Evolutionary conservation across 768 basidiomycete species (phyloP), one percentile per base, ranked within the genome.

Genomic region (Calvatia gigantea): DNA sequence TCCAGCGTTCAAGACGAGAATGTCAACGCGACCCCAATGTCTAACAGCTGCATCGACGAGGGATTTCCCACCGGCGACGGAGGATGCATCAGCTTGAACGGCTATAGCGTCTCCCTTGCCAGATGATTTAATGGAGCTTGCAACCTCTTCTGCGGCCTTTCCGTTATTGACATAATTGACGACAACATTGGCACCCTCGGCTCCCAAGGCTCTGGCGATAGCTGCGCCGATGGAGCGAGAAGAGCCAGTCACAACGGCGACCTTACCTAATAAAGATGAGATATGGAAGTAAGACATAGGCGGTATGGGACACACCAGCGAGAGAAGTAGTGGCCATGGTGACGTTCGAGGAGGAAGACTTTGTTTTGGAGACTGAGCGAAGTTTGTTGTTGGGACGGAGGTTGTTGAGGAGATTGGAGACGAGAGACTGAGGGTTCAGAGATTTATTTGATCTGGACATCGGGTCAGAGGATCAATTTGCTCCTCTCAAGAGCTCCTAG

Each of bases 231-330:
- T 85, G 15, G 75, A 77, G 9, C 81, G 78, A 12, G 84, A 84
- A 5, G 82, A 83, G 28, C 83, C 82, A 15, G 84, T 85, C 37
- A 85, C 76, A 44, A 85, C 67, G n/a, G 79, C 80, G n/a, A 79
- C 73, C 67, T 80, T 81, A 17, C 76, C 78, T 73, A 55, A 15
- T 23, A 8, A 9, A 41, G 8, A 15, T 49, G 12, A 49, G 21
- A 17, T 23, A 17, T 32, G 14, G 15, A 4, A 14, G 27, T 4
- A 15, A 49, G 54, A 9, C 3, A 37, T 12, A 6, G 2, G 17
- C 12, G 6, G 31, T 9, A 6, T 11, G 15, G 23, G 14, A 56
- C 54, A 6, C 35, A 49, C 54, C 54, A 27, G 27, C 46, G 38
- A 56, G 54, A 23, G 54, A 56, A 19, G 54, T 56, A 42, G 54